These are phyloP conservation scores for Tilletia indica DNA, from an alignment of 1,284 basidiomycete genomes.

Conservation along the genomic window DNA sequence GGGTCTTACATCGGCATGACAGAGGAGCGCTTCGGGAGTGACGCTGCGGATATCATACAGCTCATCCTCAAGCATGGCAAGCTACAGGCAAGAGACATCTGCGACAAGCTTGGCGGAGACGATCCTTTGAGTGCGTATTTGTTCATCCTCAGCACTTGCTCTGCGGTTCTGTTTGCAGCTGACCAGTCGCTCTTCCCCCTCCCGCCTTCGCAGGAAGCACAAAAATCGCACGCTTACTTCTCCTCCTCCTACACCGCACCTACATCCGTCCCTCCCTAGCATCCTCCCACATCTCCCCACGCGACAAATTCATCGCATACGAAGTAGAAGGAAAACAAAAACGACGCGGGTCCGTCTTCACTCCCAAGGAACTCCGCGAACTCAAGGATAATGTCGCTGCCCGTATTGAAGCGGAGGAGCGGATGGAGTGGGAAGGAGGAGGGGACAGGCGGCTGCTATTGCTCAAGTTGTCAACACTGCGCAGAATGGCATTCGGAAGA, in stretches of 20 bases:
- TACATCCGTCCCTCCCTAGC: constrained; percentile 47
- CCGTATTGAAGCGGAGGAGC: constrained; percentile 55
- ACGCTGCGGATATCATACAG: constrained; percentile 62
- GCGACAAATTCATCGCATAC: constrained; percentile 51
- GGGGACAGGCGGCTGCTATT: not conserved
- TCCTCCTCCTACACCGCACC: constrained; percentile 35
- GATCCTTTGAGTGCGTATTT: constrained; percentile 32
- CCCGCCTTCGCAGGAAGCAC: not conserved
- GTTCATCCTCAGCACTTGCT: not conserved
- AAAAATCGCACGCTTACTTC: constrained; percentile 21
- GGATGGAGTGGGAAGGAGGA: constrained; percentile 42
- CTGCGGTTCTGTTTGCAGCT: not conserved
- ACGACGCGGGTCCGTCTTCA: constrained; percentile 53
- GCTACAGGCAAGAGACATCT: constrained; percentile 71
- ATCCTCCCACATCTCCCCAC: constrained; percentile 55
- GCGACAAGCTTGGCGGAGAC: constrained; percentile 62
- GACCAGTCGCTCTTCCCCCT: not conserved
- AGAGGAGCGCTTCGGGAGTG: constrained; percentile 65
- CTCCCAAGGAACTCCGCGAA: constrained; percentile 55
- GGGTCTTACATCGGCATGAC: constrained; percentile 73
- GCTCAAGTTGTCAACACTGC: constrained; percentile 7
- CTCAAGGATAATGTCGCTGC: constrained; percentile 45
- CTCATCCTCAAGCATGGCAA: constrained; percentile 78
- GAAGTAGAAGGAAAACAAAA: constrained; percentile 37
- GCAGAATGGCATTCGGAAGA: not conserved